Conservation (phyloP, 768 basidiomycete genomes). For the Coprinopsis sp. region DNA sequence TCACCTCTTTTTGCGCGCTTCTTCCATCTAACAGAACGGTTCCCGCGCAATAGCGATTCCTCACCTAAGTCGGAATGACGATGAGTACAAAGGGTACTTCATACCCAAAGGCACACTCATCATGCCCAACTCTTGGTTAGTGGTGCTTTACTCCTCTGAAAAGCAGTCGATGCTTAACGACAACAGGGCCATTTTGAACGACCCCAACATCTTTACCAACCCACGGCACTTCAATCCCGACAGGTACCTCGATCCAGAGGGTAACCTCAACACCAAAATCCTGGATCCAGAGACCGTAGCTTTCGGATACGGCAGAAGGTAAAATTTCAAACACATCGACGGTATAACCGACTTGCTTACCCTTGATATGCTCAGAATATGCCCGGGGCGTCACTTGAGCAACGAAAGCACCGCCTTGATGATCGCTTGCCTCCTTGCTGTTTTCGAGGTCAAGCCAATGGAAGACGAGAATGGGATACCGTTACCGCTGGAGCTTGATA, state of each 20-base stretch:
- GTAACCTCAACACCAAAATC: too few relatives aligned
- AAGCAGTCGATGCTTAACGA: too few relatives aligned
- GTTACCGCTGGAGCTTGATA: background rate
- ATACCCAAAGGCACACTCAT: slow-evolving; percentile 31
- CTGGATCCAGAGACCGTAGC: too few relatives aligned
- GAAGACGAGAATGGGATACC: background rate
- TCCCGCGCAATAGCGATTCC: slow-evolving; percentile 10
- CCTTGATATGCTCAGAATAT: background rate
- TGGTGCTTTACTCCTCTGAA: too few relatives aligned
- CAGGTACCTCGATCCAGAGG: too few relatives aligned
- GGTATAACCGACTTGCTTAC: too few relatives aligned
- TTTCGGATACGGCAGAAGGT: too few relatives aligned
- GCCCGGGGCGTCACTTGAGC: slow-evolving; percentile 8
- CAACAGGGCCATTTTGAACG: too few relatives aligned
- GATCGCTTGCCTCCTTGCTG: slow-evolving; percentile 9
- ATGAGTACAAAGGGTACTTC: slow-evolving; percentile 32
- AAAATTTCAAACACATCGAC: too few relatives aligned
- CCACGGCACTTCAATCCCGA: too few relatives aligned
- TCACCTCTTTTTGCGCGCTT: background rate
- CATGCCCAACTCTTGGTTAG: slow-evolving; percentile 19
- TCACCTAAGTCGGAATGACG: slow-evolving; percentile 19
- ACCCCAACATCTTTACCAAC: too few relatives aligned
- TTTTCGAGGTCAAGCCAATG: background rate
- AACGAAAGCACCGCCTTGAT: slow-evolving; percentile 10
- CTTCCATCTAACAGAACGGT: background rate